A percentile compares a stretch with the other conserved stretches of the same genome.
Evolutionary conservation across 345 rosid species (phyloP).

Genomic region (Pseudoturritis turrita): DNA sequence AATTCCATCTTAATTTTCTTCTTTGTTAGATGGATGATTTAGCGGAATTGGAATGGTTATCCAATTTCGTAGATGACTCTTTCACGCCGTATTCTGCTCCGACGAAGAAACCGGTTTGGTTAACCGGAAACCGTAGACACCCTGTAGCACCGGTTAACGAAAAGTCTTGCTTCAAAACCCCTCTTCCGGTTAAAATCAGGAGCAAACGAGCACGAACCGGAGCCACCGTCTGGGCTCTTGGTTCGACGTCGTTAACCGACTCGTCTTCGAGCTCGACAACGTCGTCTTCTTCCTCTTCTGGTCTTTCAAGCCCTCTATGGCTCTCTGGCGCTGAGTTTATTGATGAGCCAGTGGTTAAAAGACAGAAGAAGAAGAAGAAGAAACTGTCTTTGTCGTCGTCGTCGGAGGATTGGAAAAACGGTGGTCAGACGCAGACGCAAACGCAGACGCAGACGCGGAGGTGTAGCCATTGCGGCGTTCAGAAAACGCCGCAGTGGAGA

Average conservation of each 20-base stretch:
- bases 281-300: conserved; percentile 7
- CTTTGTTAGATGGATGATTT: conserved; percentile 55
- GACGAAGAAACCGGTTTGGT: conserved; percentile 29
- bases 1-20: not conserved
- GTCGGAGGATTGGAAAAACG: conserved; percentile 17
- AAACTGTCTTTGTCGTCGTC: not conserved
- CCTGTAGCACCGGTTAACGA: conserved; percentile 20
- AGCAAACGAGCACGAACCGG: conserved; percentile 66
- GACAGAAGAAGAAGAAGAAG: not conserved
- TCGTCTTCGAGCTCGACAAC: conserved; percentile 32
- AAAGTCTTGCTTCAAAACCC: conserved; percentile 2
- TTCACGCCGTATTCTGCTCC: conserved; percentile 37
- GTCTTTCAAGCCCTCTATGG: conserved; percentile 11
- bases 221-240: conserved; percentile 48
- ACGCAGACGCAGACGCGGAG: conserved; percentile 23
- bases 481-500: conserved; percentile 46
- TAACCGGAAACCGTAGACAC: conserved; percentile 14
- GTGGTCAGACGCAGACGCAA: not conserved
- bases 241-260: conserved; percentile 32
- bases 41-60: conserved; percentile 76
- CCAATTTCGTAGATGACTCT: conserved; percentile 88
- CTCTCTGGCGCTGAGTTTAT: conserved; percentile 10
- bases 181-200: conserved; percentile 57
- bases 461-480: conserved; percentile 35
- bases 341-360: not conserved